Percentiles rank a stretch among this genome's conserved stretches.
These are phyloP conservation scores for Aspergillus mulundensis DNA, from an alignment of 495 filamentous ascomycete species.

Conservation along the genomic window DNA sequence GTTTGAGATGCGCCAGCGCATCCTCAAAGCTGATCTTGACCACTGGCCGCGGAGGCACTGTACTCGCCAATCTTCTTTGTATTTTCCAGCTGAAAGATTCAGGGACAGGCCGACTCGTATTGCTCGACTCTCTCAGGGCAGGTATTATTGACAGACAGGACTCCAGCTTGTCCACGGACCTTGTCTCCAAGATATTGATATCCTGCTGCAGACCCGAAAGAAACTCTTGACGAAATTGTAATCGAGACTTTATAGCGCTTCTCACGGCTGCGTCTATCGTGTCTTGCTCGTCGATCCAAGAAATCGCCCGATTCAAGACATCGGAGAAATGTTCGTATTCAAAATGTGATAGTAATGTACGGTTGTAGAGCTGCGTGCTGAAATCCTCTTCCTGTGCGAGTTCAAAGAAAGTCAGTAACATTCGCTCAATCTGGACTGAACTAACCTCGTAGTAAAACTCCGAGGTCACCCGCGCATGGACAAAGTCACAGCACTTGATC, in stretches of 20 bases:
- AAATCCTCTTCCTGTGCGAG: conserved; percentile 84
- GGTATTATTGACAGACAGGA: conserved; percentile 44
- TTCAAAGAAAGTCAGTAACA: conserved; percentile 2
- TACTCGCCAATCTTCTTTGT: conserved; percentile 84
- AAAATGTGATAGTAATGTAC: conserved; percentile 65
- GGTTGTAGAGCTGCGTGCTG: conserved; percentile 81
- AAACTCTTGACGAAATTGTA: conserved; percentile 62
- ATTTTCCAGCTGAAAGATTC: conserved; percentile 86
- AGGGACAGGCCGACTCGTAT: conserved; percentile 61
- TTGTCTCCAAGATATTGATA: conserved; percentile 34
- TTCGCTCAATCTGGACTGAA: conserved; percentile 12
- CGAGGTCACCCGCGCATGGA: conserved; percentile 64
- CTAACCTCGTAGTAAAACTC: conserved; percentile 86
- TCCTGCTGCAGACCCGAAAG: conserved; percentile 50
- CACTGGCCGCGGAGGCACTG: conserved; percentile 87
- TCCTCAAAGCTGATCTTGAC: conserved; percentile 69
- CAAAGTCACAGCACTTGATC: conserved; percentile 77
- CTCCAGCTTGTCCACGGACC: conserved; percentile 37
- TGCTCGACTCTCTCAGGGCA: conserved; percentile 51
- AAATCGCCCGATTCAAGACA: conserved; percentile 57
- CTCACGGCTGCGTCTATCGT: conserved; percentile 48
- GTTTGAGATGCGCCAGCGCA: conserved; percentile 64
- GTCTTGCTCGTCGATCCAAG: conserved; percentile 46
- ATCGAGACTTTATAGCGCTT: conserved; percentile 56
- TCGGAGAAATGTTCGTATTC: conserved; percentile 51